Base-by-base conservation (phyloP, 306 rosid genomes). In the Datisca glomerata region DNA sequence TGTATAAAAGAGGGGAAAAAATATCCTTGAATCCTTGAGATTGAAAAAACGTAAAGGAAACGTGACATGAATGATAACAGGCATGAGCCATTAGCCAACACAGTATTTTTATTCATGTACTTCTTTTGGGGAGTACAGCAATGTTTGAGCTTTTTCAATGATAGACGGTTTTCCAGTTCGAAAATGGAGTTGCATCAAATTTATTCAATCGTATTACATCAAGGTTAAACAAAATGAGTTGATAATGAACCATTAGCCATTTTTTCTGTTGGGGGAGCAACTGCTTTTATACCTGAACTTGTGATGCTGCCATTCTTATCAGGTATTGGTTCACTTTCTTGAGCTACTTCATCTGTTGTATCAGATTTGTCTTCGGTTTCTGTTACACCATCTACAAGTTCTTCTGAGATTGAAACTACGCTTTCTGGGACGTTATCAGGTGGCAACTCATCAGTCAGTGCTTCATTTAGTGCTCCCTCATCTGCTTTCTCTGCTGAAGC, bases 221-320 rank as follows among this genome's bases (percentile, higher is more conserved):
- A n/a, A n/a, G n/a, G n/a, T n/a, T n/a, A n/a, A n/a, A n/a, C n/a
- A n/a, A n/a, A n/a, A n/a, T n/a, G 35, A 31, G 12, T 31, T 1
- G 9, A 31, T 11, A 31, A 31, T 31, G 35, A 31, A 31, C 12
- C 8, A 31, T 31, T 31, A 31, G 35, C 12, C 35, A 19, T 11
- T 21, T 9, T 36, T 34, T 34, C 4, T 0, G 16, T 50, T 12
- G 2, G 49, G 28, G 60, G 57, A 27, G 48, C 39, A 49, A 55
- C 67, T 18, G 51, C 47, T 54, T 56, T 29, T 32, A 56, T 56
- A 60, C 64, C 93, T 52, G 82, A 56, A 51, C 46, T 69, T 18
- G 66, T 41, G 46, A 47, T 43, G 46, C 71, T 57, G 24, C 66
- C 79, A 37, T 54, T 67, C 18, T 39, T 22, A 37, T 60, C 73